phyloP scores from a whole-genome alignment of 768 basidiomycete genomes.

The Kwoniella pini region DNA sequence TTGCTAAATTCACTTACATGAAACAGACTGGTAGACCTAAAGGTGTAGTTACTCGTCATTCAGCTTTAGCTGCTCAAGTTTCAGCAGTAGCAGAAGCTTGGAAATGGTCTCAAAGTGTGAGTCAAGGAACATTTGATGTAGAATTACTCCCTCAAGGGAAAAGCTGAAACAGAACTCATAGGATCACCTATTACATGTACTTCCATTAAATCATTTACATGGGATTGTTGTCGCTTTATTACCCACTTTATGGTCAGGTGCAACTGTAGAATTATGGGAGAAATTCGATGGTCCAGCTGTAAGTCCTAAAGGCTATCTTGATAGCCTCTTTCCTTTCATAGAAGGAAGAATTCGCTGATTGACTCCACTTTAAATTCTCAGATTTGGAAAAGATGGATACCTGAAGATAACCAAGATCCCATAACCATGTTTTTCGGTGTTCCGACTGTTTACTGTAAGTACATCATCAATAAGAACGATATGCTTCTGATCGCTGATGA shows the following conservation, averaged over 20 bases:
- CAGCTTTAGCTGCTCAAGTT: constrained; percentile 27
- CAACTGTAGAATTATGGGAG: constrained; percentile 45
- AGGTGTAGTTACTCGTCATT: constrained; percentile 35
- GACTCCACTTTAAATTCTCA: no score
- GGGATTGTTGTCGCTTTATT: constrained; percentile 48
- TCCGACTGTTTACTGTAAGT: constrained; percentile 46
- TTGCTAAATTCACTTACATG: not conserved
- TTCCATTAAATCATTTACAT: constrained; percentile 48
- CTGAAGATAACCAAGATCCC: constrained; percentile 24
- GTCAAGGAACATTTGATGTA: no score
- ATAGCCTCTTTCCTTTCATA: no score
- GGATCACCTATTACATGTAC: constrained; percentile 30
- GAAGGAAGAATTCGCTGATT: no score
- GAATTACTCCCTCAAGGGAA: no score
- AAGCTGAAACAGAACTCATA: not conserved
- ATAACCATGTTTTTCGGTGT: constrained; percentile 51
- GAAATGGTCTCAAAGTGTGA: constrained; percentile 23
- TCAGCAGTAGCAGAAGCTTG: constrained; percentile 24
- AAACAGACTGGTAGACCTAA: constrained; percentile 34
- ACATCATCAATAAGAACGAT: not conserved
- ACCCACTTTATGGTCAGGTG: constrained; percentile 45
- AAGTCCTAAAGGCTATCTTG: no score
- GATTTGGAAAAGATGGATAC: constrained; percentile 48
- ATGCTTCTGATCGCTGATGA: not conserved
- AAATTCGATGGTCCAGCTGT: constrained; percentile 41